Evolutionary conservation across 768 basidiomycete species (phyloP), one percentile per base, ranked within the genome.

Genomic region (Boletus tomentosulus): DNA sequence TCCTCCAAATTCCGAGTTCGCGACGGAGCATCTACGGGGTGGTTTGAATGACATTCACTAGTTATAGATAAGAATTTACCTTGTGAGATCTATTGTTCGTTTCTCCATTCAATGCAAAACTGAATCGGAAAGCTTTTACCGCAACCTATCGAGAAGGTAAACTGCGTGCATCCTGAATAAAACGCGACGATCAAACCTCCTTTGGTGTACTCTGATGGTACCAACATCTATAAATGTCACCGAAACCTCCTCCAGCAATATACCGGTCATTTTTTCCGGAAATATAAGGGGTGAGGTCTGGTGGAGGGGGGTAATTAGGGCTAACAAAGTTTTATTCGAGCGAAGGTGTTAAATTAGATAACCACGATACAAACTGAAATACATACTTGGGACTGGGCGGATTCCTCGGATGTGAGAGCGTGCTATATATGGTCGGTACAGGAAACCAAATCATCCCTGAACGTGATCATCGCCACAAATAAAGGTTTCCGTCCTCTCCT

Each of bases 1-100:
- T 35, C 48, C 48, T 58, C 70, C 68, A 71, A n/a, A 70, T 66
- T 13, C 59, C 60, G 7, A 70, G 54, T 33, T 71, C 69, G 35
- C 66, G 60, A 52, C 55, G 61, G 33, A 67, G 43, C 12, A 4
- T 22, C 24, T 31, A 1, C 19, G 3, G 24, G 5, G 13, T 12
- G 34, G 11, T 12, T 5, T 35, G 13, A 35, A 13, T 15, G 4
- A 15, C 34, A 35, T 12, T 35, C 34, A 13, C 5, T 13, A 15
- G 34, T 5, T 24, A 1, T 9, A 7, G 0, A 22, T 1, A 1
- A 0, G 4, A 11, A 11, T 1, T 15, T 49, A 61, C 56, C 49
- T 54, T 56, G 24, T 0, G 0, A 16, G 30, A 46, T 4, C 16
- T 15, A 35, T 31, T 6, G 30, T 31, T 31, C 9, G 30, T 10